These are phyloP conservation scores for Discostella pseudostelligera DNA, from an alignment of 108 stramenopile genomes.

Conservation along the genomic window DNA sequence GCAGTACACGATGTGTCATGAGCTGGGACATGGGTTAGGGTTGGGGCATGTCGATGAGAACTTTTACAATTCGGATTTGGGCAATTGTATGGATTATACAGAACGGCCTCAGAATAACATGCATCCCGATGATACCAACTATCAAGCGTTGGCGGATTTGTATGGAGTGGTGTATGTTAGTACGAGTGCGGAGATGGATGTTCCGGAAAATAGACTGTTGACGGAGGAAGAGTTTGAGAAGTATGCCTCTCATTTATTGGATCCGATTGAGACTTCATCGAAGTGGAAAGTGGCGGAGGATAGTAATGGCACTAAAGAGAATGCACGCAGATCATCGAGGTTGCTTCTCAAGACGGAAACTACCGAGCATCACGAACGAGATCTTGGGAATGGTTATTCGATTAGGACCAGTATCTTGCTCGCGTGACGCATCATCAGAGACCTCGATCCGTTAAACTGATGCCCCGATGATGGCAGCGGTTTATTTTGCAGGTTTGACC, in stretches of 20 bases:
- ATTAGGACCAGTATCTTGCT: constrained; percentile 25
- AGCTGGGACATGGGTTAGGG: constrained; percentile 71
- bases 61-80: constrained; percentile 75
- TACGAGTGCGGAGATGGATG: constrained; percentile 1
- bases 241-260: constrained; percentile 25
- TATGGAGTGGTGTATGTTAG: constrained; percentile 60
- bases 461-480: too few species aligned
- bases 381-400: constrained; percentile 37
- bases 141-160: constrained; percentile 53
- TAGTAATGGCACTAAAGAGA: not conserved
- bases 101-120: constrained; percentile 58
- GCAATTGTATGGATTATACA: constrained; percentile 88
- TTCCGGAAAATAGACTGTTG: not conserved
- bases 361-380: constrained; percentile 24
- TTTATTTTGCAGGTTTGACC: too few species aligned
- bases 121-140: constrained; percentile 67
- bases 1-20: constrained; percentile 79
- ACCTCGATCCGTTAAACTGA: too few species aligned
- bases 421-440: not conserved
- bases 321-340: constrained; percentile 1
- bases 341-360: constrained; percentile 19
- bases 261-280: constrained; percentile 23
- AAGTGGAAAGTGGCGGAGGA: not conserved
- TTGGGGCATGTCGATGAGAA: constrained; percentile 82
- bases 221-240: constrained; percentile 28